These are phyloP conservation scores for Talaromyces rugulosus DNA, from an alignment of 2,329 filamentous ascomycete species.

Conservation along the genomic window DNA sequence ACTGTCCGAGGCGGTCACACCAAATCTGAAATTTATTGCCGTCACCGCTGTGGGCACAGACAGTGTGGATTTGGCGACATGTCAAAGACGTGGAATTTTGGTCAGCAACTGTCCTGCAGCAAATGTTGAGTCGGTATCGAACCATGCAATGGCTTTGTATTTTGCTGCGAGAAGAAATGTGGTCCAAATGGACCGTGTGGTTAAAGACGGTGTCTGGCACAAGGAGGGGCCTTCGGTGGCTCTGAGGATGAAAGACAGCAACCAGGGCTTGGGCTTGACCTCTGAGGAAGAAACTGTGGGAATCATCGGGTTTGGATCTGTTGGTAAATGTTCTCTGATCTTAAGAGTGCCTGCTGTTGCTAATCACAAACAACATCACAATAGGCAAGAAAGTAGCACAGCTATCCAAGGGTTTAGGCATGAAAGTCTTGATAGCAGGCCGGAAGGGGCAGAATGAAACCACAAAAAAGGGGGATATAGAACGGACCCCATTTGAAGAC, in stretches of 20 bases:
- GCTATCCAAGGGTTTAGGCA: conserved; percentile 44
- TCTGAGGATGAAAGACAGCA: conserved; percentile 18
- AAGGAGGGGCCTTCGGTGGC: conserved; percentile 32
- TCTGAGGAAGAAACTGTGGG: conserved; percentile 48
- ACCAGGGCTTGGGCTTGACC: conserved; percentile 38
- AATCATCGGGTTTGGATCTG: conserved; percentile 47
- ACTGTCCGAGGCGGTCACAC: conserved; percentile 41
- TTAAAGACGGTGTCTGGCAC: conserved; percentile 38
- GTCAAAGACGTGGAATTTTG: conserved; percentile 39
- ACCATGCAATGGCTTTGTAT: conserved; percentile 50
- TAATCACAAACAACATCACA: background rate
- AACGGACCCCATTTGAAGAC: conserved; percentile 24
- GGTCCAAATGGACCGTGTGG: conserved; percentile 32
- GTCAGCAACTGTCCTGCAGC: conserved; percentile 46
- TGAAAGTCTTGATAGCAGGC: conserved; percentile 48
- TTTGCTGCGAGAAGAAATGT: conserved; percentile 44
- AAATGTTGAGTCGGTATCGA: conserved; percentile 46
- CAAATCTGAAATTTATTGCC: conserved; percentile 42
- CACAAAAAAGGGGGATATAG: conserved; percentile 11
- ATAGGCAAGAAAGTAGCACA: conserved; percentile 40
- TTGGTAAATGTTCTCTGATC: conserved; percentile 30
- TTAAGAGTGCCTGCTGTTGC: background rate
- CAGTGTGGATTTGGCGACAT: conserved; percentile 43
- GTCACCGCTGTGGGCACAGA: conserved; percentile 47
- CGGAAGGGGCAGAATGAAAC: conserved; percentile 31